These are phyloP conservation scores for Aureoboletus auriporus DNA, from an alignment of 768 basidiomycete genomes.

Conservation along the genomic window DNA sequence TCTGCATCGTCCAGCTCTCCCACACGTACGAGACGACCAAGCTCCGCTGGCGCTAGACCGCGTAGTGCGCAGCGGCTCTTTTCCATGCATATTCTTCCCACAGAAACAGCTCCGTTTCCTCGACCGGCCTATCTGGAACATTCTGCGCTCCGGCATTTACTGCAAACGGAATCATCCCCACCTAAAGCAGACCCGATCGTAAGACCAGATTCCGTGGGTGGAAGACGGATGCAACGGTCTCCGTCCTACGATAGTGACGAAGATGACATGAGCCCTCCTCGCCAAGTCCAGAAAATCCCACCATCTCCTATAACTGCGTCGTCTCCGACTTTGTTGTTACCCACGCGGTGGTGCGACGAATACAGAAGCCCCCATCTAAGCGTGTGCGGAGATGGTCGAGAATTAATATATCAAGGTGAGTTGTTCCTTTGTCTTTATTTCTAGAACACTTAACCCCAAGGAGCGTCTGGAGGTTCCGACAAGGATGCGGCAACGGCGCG, in stretches of 20 bases:
- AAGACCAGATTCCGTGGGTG: constrained; percentile 17
- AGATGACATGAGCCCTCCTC: constrained; percentile 54
- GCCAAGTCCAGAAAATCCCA: constrained; percentile 30
- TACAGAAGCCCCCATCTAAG: constrained; percentile 55
- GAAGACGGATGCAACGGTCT: constrained; percentile 32
- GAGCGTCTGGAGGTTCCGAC: constrained; percentile 56
- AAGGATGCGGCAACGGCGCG: constrained; percentile 84
- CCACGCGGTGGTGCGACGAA: constrained; percentile 77
- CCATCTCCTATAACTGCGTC: constrained; percentile 17
- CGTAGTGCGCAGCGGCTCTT: constrained; percentile 23
- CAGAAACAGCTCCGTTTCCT: constrained; percentile 42
- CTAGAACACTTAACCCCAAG: constrained; percentile 26
- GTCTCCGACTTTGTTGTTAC: constrained; percentile 51
- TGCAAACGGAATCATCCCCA: constrained; percentile 50
- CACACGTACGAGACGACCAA: constrained; percentile 44
- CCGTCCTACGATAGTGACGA: constrained; percentile 62
- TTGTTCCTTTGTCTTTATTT: constrained; percentile 1
- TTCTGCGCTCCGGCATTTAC: constrained; percentile 65
- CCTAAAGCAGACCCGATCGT: constrained; percentile 34
- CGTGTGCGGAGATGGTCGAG: constrained; percentile 68
- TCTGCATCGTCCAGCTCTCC: constrained; percentile 42
- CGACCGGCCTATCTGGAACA: constrained; percentile 75
- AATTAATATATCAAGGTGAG: constrained; percentile 67
- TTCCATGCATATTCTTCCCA: constrained; percentile 26
- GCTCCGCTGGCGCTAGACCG: constrained; percentile 31